Base-by-base conservation (phyloP, 1,139 yeast species). In the Sugiyamaella xylanicola region DNA sequence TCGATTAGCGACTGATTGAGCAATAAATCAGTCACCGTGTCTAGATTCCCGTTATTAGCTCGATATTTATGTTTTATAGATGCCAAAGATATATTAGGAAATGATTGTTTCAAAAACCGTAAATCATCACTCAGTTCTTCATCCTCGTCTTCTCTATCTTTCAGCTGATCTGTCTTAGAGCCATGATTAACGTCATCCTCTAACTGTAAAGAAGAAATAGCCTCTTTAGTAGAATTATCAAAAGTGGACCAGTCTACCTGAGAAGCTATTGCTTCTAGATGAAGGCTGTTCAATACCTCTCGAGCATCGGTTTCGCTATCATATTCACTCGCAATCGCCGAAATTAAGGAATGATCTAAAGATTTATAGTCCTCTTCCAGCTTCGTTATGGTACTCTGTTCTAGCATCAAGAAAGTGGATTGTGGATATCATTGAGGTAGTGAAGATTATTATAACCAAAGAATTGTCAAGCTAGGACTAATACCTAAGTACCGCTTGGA, bases 21-120 rank as follows among this genome's bases (percentile, higher is more conserved):
- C 25, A 68, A 58, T 29, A 59, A 50, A 43, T 68, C 70, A 0
- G 64, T 61, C 8, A 67, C 64, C 40, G 43, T 56, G 9, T 55
- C 67, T 1, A 61, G 46, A 32, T 67, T 65, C 11, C 62, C 60
- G 11, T 55, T 52, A 48, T 59, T 54, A 13, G 56, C 53, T 20
- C 51, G 43, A 19, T 64, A 61, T 48, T 60, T 61, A 13, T 47
- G 55, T 21, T 55, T 44, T 8, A 66, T 48, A 2, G 55, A 21
- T 1, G 59, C 56, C 11, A 37, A 21, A 1, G 65, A 51, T 9
- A 65, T 39, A 9, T 57, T 44, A 4, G 71, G 70, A 57, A 67
- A 67, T 13, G 65, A 61, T 29, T 60, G 61, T 15, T 47, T 48
- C 35, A 64, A 53, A 44, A 63, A 63, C 21, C 41, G 43, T 13